Evolutionary conservation across 2,329 filamentous ascomycete genomes (phyloP), one percentile per base, ranked within the genome.

Genomic region (Taxawa tesnikishii): DNA sequence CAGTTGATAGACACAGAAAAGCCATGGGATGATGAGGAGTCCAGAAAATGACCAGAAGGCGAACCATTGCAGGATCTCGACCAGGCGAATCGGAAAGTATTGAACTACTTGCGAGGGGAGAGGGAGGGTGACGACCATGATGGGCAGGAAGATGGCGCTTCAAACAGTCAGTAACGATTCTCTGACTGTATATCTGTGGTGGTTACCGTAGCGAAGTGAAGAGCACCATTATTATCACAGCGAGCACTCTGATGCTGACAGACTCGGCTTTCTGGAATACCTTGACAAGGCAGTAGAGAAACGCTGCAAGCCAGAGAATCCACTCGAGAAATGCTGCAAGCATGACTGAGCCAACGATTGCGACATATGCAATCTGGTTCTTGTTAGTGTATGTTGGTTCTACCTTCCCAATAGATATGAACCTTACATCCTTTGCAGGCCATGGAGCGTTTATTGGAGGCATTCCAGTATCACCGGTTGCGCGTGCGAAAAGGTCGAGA

Each of bases 231-330:
- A 94, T 77, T 13, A 87, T 45, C 6, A 87, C 58, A n/a, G 84
- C 79, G 29, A 96, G 64, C 4, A 87, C 56, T 38, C 74, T 74
- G 39, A 92, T 81, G 26, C 79, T 84, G 75, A 81, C 85, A 51
- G 84, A 80, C 46, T 93, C 83, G 13, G 88, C 85, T 55, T 96
- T 96, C 42, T 74, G 66, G 48, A 80, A 94, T 17, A 88, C 85
- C 54, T 94, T 94, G 50, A 75, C 62, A 2, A 94, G 64, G 52
- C 88, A 96, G 58, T 94, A 96, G 40, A 90, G 53, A 51, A 96
- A 96, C 3, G 88, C 85, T n/a, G 80, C 75, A 25, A 96, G 68
- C 84, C 87, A 94, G 10, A 96, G 70, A 38, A 94, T 76, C 85
- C 90, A 96, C 60, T 96, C 88, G 6, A 96, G 65, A 17, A 85